Evolutionary conservation across 208 protist species (phyloP).

Genomic region (Plasmodiophora brassicae): DNA sequence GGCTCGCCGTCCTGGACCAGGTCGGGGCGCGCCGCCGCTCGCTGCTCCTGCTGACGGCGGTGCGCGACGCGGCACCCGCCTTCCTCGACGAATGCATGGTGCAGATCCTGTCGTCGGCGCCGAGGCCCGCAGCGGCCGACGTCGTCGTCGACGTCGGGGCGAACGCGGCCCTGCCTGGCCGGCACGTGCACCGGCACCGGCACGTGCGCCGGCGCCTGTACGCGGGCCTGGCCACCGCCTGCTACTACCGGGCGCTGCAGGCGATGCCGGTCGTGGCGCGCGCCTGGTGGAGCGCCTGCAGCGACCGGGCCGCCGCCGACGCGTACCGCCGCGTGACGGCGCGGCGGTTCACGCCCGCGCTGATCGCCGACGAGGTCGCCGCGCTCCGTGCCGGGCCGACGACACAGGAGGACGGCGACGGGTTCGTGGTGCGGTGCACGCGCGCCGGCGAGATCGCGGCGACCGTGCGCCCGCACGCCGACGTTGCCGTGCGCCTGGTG

Average conservation of each 20-base stretch:
- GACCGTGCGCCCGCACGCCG: slow-evolving; percentile 32
- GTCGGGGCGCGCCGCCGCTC: no score
- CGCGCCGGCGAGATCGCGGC: slow-evolving; percentile 32
- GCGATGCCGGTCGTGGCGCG: slow-evolving; percentile 30
- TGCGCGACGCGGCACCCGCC: neutral
- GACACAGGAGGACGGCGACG: neutral
- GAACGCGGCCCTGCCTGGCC: no score
- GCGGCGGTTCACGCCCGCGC: neutral
- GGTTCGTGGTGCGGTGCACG: neutral
- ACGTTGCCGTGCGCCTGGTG: slow-evolving; percentile 37
- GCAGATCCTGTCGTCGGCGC: neutral
- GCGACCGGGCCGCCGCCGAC: neutral
- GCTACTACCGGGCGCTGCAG: neutral
- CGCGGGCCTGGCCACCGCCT: neutral
- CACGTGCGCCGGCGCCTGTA: slow-evolving; percentile 1
- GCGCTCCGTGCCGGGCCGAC: neutral
- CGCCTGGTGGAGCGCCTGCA: slow-evolving; percentile 32
- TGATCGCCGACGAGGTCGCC: neutral
- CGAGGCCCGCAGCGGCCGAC: no score
- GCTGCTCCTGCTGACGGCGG: neutral
- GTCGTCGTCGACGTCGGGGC: no score
- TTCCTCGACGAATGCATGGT: neutral
- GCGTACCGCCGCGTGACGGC: neutral
- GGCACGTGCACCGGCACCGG: no score
- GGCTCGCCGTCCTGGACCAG: neutral